Evolutionary conservation across 306 rosid species (phyloP), one percentile per base, ranked within the genome.

Genomic region (Hippophae gyantsensis): DNA sequence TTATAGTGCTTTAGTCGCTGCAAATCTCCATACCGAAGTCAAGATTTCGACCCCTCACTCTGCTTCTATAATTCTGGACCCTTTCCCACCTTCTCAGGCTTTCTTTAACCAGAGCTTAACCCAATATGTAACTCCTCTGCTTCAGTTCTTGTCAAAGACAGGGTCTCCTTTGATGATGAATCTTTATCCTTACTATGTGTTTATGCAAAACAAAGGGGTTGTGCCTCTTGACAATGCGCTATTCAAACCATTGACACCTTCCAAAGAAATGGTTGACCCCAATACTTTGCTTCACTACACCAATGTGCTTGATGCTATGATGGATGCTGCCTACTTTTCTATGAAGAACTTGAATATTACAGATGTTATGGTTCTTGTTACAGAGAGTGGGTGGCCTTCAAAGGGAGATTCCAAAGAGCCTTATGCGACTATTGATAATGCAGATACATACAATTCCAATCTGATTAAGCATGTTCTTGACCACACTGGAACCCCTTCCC

Each of bases 41-140:
- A 70, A 62, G 52, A 59, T 89, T 62, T 89, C 97, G 5, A 86
- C 97, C 51, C 95, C 97, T 3, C 87, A 76, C 54, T 77, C 97
- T 0, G 86, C 93, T 0, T 76, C 93, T 6, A 54, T 86, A 3
- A 73, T 89, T 50, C 79, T 80, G 0, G 80, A 86, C 60, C 83
- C 97, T 2, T 89, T 89, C 52, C 97, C 97, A 3, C 97, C 97
- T 6, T 89, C 97, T 7, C 97, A 89, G 55, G 81, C 97, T 6
- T 89, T 72, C 68, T 89, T 89, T 69, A 89, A 89, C 74, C 87
- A 89, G 23, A 78, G 73, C 77, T 63, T 75, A 8, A 10, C 72
- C 8, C 76, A 76, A 0, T 7, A 65, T 43, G 42, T 89, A 1
- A 62, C 79, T 11, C 95, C 95, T 40, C 56, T 89, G 13, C 86